These are phyloP conservation scores for Boletus patriciae DNA, from an alignment of 768 basidiomycete species.

Conservation along the genomic window DNA sequence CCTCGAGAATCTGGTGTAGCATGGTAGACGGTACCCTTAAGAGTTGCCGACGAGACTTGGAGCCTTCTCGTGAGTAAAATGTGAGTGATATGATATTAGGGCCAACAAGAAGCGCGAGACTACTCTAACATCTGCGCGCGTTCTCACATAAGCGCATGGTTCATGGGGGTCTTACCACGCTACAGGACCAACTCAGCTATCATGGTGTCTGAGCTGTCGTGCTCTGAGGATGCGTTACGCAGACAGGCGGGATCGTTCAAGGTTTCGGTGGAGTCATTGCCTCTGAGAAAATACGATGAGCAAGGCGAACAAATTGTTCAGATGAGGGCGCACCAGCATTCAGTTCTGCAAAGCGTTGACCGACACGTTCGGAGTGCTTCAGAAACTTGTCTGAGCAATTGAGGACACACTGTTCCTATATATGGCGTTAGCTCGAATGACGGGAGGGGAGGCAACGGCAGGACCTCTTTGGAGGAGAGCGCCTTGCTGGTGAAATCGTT, in stretches of 20 bases:
- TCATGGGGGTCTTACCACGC: slow-evolving; percentile 13
- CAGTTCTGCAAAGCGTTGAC: slow-evolving; percentile 86
- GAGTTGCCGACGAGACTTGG: not conserved
- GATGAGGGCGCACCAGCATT: slow-evolving; percentile 71
- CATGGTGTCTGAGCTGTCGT: slow-evolving; percentile 1
- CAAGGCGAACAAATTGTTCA: not conserved
- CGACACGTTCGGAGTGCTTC: slow-evolving; percentile 93
- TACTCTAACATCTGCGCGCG: slow-evolving; percentile 21
- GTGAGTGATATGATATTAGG: slow-evolving; percentile 16
- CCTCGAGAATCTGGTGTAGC: not conserved
- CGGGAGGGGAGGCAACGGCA: not conserved
- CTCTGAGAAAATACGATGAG: slow-evolving; percentile 22
- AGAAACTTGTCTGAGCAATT: slow-evolving; percentile 98
- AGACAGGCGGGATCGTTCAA: slow-evolving; percentile 16
- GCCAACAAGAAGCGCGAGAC: slow-evolving; percentile 2
- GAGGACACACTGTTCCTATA: slow-evolving; percentile 84
- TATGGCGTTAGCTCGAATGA: slow-evolving; percentile 8
- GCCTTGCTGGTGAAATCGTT: slow-evolving; percentile 98
- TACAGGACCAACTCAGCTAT: slow-evolving; percentile 4
- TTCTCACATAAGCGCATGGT: slow-evolving; percentile 16
- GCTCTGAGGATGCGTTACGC: not conserved
- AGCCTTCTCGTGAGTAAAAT: not conserved
- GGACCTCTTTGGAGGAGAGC: slow-evolving; percentile 88
- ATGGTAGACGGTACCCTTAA: not conserved
- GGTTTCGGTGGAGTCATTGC: slow-evolving; percentile 33